These are phyloP conservation scores for Pestalotiopsis fici DNA, from an alignment of 2,329 filamentous ascomycete genomes.

Conservation along the genomic window DNA sequence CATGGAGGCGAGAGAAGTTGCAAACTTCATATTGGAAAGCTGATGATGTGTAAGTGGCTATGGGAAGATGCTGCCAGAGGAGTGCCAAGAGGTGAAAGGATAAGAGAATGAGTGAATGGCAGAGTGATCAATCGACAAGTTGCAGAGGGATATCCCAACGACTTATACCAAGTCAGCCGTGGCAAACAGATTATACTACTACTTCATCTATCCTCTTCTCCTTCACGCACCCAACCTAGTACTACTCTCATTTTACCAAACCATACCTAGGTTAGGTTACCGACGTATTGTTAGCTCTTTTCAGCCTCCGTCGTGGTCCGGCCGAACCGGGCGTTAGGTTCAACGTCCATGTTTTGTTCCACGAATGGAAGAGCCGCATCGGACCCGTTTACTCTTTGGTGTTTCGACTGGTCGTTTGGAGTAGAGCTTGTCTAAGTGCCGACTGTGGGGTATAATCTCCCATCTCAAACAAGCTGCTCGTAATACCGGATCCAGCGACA, in stretches of 20 bases:
- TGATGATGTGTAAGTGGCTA: neutral
- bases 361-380: conserved; percentile 6
- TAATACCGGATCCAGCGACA: conserved; percentile 1
- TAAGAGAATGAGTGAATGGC: neutral
- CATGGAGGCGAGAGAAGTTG: conserved; percentile 21
- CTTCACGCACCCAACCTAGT: neutral
- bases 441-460: conserved; percentile 8
- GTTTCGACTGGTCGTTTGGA: conserved; percentile 7
- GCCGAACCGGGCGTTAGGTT: neutral
- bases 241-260: neutral
- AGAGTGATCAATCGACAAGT: neutral
- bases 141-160: neutral
- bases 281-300: neutral
- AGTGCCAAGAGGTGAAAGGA: neutral
- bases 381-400: neutral
- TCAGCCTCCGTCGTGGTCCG: neutral
- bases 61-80: neutral
- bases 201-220: neutral
- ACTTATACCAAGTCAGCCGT: neutral
- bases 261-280: too few relatives aligned
- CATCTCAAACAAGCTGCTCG: neutral
- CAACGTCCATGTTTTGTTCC: conserved; percentile 1
- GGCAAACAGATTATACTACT: neutral
- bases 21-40: conserved; percentile 8
- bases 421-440: conserved; percentile 2